phyloP scores from a whole-genome alignment of 257 asterid genomes.

The Coffea canephora region DNA sequence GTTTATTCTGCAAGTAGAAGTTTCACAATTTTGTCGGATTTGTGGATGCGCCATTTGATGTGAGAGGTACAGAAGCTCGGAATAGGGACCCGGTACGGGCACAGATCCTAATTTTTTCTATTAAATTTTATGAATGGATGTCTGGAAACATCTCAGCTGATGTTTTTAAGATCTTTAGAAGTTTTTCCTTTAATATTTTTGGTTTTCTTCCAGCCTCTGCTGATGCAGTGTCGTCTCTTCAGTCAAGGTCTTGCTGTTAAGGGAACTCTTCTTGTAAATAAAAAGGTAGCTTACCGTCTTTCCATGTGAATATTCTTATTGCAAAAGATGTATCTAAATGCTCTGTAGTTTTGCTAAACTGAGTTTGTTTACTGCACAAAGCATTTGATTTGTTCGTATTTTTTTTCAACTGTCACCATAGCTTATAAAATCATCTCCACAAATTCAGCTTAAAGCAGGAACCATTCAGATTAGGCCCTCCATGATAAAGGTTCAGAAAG shows the following conservation, averaged over 20 bases:
- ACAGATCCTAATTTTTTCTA: too few species aligned
- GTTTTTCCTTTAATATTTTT: too few species aligned
- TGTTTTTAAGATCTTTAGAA: too few species aligned
- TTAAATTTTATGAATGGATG: too few species aligned
- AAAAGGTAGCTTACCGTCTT: conserved; percentile 40
- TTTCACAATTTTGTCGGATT: conserved; percentile 1
- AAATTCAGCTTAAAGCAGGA: conserved; percentile 48
- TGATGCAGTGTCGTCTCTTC: conserved; percentile 86
- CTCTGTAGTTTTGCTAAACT: too few species aligned
- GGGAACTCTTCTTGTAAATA: conserved; percentile 81
- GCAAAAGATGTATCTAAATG: too few species aligned
- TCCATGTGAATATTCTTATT: too few species aligned
- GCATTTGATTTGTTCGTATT: not conserved
- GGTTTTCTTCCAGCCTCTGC: conserved; percentile 45
- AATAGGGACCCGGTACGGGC: conserved; percentile 48
- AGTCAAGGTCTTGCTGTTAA: conserved; percentile 69
- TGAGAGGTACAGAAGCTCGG: conserved; percentile 28
- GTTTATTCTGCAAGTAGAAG: too few species aligned
- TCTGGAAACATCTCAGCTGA: too few species aligned
- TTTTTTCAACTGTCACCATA: conserved; percentile 9
- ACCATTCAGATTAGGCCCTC: conserved; percentile 80
- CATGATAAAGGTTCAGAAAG: conserved; percentile 77
- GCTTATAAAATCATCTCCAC: not conserved
- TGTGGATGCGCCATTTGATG: conserved; percentile 27
- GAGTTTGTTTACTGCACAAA: not conserved